Evolutionary conservation across 208 protist species (phyloP), one percentile per base, ranked within the genome.

Genomic region (Tritrichomonas musculus): DNA sequence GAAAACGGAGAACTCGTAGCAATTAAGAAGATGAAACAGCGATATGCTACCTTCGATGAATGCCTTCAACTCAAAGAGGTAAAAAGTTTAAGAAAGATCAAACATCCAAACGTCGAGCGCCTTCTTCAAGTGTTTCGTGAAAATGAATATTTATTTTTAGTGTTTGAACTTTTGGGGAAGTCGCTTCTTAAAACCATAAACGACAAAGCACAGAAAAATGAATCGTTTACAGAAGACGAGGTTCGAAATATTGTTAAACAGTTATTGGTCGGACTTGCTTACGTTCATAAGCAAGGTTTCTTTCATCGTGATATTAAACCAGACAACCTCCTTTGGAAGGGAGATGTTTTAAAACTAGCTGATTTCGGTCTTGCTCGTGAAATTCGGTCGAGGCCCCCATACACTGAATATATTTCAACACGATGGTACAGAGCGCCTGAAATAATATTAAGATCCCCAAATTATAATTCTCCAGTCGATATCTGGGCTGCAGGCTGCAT

Each of bases 21-120:
- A 33, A 98, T 99, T 60, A 99, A 99, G 94, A 98, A 97, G 93
- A 99, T 99, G 98, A 99, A 99, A 95, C 97, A 97, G 94, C 98
- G 98, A 95, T 99, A 97, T 94, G 98, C 97, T 94, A 97, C 96
- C 14, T 99, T 97, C 97, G 97, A 99, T 27, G 98, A 99, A 94
- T 99, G 98, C 95, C 93, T 98, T 49, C 96, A 97, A 93, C 95
- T 98, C n/a, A 96, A 97, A 27, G 98, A 99, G 93, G 97, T 99
- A 14, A 57, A 2, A 69, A 47, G 30, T 1, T 39, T 92, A 27
- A 0, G 55, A 41, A 92, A 92, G 41, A 69, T 92, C 17, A 92
- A 92, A 47, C 82, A 92, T 20, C 5, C n/a, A 66, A 92, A 92
- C 25, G 55, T 92, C 27, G 55, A n/a, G 4, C 14, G 33, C 0